Evolutionary conservation across 1,284 basidiomycete genomes (phyloP).

Genomic region (Malassezia slooffiae): DNA sequence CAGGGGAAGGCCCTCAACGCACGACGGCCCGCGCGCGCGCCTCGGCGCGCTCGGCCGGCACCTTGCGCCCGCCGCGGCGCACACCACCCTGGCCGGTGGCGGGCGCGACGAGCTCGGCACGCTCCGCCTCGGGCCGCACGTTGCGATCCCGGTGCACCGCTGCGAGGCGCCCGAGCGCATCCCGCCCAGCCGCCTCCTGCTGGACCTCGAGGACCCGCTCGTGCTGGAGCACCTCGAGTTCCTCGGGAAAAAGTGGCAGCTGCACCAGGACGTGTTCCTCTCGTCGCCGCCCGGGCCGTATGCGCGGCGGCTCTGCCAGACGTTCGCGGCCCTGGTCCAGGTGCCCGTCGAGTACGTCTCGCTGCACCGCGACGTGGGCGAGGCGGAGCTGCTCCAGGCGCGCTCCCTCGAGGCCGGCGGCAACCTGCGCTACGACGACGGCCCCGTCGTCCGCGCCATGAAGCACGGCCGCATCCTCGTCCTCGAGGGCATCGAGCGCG

Average conservation of each 20-base stretch:
- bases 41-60: background rate
- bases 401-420: conserved; percentile 39
- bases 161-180: conserved; percentile 29
- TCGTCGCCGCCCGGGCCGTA: conserved; percentile 45
- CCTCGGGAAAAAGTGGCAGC: conserved; percentile 43
- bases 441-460: conserved; percentile 46
- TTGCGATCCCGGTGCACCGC: conserved; percentile 34
- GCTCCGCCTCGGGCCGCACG: conserved; percentile 36
- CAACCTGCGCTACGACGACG: conserved; percentile 43
- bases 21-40: no score
- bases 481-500: conserved; percentile 47
- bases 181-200: conserved; percentile 30
- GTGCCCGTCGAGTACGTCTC: conserved; percentile 45
- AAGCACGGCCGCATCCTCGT: conserved; percentile 46
- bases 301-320: conserved; percentile 45
- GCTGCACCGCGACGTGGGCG: conserved; percentile 47
- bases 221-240: conserved; percentile 43
- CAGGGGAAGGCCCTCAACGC: no score
- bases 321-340: conserved; percentile 45
- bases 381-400: conserved; percentile 47
- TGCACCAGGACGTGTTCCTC: conserved; percentile 43
- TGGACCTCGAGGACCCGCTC: conserved; percentile 38
- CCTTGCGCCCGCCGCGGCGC: background rate
- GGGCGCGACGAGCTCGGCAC: conserved; percentile 18
- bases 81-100: background rate